Percentiles rank a stretch among this genome's conserved stretches.
Evolutionary conservation across 441 rosid species (phyloP).

Genomic region (Euphorbia corollata): DNA sequence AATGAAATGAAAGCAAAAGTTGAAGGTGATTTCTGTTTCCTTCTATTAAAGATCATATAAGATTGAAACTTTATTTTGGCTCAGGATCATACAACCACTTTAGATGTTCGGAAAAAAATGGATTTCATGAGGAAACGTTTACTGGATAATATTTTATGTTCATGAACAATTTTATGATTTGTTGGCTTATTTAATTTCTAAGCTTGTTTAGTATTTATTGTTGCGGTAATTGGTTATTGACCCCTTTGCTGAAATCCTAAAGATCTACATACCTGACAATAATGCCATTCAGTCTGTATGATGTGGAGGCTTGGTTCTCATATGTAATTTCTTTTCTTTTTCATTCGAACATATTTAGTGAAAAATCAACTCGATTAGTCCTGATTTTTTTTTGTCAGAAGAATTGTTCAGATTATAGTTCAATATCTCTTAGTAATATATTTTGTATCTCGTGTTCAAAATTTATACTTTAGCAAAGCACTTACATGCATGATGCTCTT

Average conservation of each 20-base stretch:
- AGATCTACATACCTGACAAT: not conserved
- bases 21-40: no score
- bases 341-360: not conserved
- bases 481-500: constrained; percentile 15
- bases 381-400: not conserved
- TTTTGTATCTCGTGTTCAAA: not conserved
- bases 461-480: not conserved
- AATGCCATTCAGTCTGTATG: not conserved
- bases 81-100: not conserved
- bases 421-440: not conserved
- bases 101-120: no score
- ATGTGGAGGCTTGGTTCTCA: not conserved
- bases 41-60: not conserved
- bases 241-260: not conserved
- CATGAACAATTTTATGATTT: not conserved
- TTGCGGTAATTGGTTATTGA: not conserved
- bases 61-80: not conserved
- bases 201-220: not conserved
- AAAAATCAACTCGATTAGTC: not conserved
- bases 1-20: no score
- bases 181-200: not conserved
- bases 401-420: not conserved
- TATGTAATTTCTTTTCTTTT: not conserved
- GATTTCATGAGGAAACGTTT: no score
- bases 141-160: not conserved